A percentile compares a stretch with the other conserved stretches of the same genome.
These are phyloP conservation scores for Achlya hypogyna DNA, from an alignment of 352 stramenopile species.

Conservation along the genomic window DNA sequence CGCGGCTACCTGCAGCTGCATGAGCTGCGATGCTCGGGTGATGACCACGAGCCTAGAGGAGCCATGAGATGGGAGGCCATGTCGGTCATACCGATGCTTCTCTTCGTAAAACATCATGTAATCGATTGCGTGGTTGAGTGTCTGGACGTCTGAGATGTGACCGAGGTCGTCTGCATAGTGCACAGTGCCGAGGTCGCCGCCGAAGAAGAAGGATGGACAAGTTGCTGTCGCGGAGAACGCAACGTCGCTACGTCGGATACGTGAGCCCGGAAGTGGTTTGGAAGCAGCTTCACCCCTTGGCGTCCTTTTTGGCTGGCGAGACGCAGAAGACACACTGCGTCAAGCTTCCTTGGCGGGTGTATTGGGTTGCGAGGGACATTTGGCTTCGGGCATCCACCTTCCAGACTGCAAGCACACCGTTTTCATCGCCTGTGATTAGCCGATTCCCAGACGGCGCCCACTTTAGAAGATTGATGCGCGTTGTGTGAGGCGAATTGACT, in stretches of 20 bases:
- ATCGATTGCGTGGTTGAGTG: conserved; percentile 79
- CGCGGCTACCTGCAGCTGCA: conserved; percentile 81
- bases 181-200: conserved; percentile 82
- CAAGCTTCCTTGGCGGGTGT: conserved; percentile 76
- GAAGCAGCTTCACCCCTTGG: conserved; percentile 31
- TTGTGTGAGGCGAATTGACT: conserved; percentile 72
- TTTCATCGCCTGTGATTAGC: conserved; percentile 85
- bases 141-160: conserved; percentile 86
- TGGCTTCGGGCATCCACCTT: conserved; percentile 75
- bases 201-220: conserved; percentile 89
- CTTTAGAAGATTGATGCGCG: conserved; percentile 68
- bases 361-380: conserved; percentile 70
- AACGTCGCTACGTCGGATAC: neutral
- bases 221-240: conserved; percentile 35
- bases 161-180: conserved; percentile 89
- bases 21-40: conserved; percentile 80
- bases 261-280: conserved; percentile 14
- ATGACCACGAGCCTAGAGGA: conserved; percentile 71
- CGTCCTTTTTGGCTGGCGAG: conserved; percentile 29
- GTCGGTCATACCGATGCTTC: conserved; percentile 28
- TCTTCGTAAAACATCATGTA: conserved; percentile 86
- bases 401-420: conserved; percentile 75
- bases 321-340: conserved; percentile 84
- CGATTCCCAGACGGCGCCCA: conserved; percentile 84
- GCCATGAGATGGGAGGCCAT: conserved; percentile 24